Evolutionary conservation across 116 monocot genomes (phyloP).

Genomic region (Trichopus zeylanicus): DNA sequence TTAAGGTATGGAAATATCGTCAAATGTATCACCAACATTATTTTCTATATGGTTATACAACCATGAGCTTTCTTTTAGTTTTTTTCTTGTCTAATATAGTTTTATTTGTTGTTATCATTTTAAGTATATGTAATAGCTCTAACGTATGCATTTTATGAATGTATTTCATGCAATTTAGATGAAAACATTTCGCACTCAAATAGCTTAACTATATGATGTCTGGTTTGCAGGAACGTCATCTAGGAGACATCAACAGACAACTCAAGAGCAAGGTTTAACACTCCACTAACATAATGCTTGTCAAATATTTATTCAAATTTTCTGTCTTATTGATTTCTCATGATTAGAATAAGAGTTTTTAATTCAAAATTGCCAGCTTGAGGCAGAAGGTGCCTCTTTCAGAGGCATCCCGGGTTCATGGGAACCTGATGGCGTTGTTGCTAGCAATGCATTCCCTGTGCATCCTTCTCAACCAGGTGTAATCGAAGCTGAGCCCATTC

Average conservation of each 20-base stretch:
- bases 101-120: neutral
- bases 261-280: constrained; percentile 43
- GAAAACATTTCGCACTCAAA: too few relatives aligned
- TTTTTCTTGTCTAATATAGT: neutral
- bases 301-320: neutral
- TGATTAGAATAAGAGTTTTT: neutral
- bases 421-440: constrained; percentile 16
- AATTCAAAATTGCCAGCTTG: constrained; percentile 26
- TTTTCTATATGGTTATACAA: neutral
- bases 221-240: constrained; percentile 51
- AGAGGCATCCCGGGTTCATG: constrained; percentile 42
- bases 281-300: neutral
- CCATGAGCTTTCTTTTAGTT: neutral
- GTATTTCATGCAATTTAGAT: too few relatives aligned
- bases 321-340: neutral
- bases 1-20: too few relatives aligned
- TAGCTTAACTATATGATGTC: neutral
- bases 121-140: neutral
- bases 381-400: constrained; percentile 37
- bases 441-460: constrained; percentile 13
- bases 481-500: constrained; percentile 51
- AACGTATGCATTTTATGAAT: neutral
- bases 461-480: constrained; percentile 30
- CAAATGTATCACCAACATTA: too few relatives aligned
- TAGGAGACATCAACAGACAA: constrained; percentile 63